Percentiles rank a stretch among this genome's conserved stretches.
These are phyloP conservation scores for Aschersonia sp. DNA, from an alignment of 2,329 filamentous ascomycete genomes.

Conservation along the genomic window DNA sequence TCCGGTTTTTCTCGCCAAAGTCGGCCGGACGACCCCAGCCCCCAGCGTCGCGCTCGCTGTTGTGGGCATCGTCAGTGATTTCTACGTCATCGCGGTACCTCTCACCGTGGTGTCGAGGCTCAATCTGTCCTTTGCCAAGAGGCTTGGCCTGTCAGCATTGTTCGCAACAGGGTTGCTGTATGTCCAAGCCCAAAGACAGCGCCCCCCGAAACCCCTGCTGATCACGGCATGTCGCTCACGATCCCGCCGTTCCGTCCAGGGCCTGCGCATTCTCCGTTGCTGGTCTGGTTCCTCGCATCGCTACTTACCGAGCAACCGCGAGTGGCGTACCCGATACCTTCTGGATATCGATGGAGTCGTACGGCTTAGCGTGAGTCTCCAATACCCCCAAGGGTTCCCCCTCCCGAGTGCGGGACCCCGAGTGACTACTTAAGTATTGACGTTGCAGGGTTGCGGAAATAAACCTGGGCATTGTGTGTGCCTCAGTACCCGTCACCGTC, in stretches of 20 bases:
- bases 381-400: neutral
- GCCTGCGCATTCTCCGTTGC: neutral
- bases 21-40: neutral
- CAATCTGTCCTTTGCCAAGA: neutral
- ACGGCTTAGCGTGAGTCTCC: constrained; percentile 1
- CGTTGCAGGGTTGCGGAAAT: neutral
- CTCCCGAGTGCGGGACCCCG: neutral
- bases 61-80: neutral
- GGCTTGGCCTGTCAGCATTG: neutral
- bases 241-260: neutral
- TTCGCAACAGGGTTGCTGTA: neutral
- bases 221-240: no score
- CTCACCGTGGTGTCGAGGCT: neutral
- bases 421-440: neutral
- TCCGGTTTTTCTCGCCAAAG: neutral
- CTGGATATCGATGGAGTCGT: neutral
- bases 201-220: no score
- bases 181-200: neutral
- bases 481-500: neutral
- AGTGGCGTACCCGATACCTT: neutral
- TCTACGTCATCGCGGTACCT: neutral
- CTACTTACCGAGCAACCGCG: neutral
- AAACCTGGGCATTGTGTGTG: constrained; percentile 1
- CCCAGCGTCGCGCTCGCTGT: neutral
- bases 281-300: neutral